Evolutionary conservation across 225 moss, liverwort and hornwort genomes (phyloP), one percentile per base, ranked within the genome.

Genomic region (Bryoerythrophyllum caledonicum): DNA sequence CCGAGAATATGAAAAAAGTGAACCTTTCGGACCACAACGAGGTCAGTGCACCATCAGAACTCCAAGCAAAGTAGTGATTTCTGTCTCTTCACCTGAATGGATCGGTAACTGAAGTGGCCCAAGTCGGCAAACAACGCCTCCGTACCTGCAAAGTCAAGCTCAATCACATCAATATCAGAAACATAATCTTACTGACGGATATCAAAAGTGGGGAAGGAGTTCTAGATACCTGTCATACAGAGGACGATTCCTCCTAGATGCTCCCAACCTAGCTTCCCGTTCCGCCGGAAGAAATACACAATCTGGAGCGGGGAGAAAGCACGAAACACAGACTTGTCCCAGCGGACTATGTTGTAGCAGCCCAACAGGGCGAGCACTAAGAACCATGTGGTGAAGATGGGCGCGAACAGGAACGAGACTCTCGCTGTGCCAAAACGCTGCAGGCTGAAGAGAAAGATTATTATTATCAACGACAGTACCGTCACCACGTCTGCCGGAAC

Each of bases 51-150:
- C 48, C 48, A 49, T 49, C 48, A 49, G 2, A 55, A 48, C 7
- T 32, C 17, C 30, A 67, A n/a, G 57, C 64, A 14, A 17, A 43
- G 40, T 16, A 40, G 0, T 15, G 30, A 53, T 60, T 20, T 46
- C 8, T 30, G 58, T 51, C 5, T 43, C 37, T 67, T 76, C 70
- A 86, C 97, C 94, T 94, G 97, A 76, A 97, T 94, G 66, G 97
- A 92, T 70, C 86, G 79, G 8, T 87, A 90, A 55, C 87, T 89
- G 78, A 97, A 97, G 72, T 97, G 97, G 44, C 94, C 97, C 80
- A 97, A 88, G 79, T 97, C 97, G 69, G 97, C 97, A 70, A 90
- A 97, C 81, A 97, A 85, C 15, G 97, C 97, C 78, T 97, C 97
- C 67, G 97, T 88, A 28, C 97, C 97, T 97, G 87, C 59, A 72